Conservation (phyloP, 345 rosid genomes). For the Psidium friedrichsthalianum region DNA sequence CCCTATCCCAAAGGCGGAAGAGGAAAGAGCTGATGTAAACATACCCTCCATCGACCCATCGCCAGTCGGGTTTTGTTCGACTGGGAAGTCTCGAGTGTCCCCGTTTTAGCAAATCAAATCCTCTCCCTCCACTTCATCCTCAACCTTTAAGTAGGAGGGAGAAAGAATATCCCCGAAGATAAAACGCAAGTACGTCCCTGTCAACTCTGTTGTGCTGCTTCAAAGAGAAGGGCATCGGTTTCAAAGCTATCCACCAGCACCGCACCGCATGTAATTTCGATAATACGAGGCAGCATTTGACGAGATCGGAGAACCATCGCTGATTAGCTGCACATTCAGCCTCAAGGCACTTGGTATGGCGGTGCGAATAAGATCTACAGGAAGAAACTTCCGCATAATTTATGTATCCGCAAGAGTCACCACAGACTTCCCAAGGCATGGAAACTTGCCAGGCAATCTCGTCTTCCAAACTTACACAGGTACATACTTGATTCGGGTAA, state of each 20-base stretch:
- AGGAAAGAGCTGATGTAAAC: neutral
- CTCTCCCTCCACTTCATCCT: neutral
- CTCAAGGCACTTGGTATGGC: neutral
- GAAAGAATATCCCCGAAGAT: too few relatives aligned
- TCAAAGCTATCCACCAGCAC: neutral
- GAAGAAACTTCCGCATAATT: neutral
- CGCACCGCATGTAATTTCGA: rapidly evolving
- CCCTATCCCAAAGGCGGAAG: neutral
- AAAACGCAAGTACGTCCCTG: too few relatives aligned
- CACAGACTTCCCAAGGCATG: neutral
- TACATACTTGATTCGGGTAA: neutral
- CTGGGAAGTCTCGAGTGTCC: neutral
- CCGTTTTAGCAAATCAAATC: neutral
- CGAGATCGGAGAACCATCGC: neutral
- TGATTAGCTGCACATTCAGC: neutral
- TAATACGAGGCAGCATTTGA: neutral
- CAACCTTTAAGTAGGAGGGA: too few relatives aligned
- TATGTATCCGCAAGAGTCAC: too few relatives aligned
- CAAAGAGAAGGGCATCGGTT: too few relatives aligned
- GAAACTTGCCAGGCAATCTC: neutral
- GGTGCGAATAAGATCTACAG: neutral
- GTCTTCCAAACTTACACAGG: neutral
- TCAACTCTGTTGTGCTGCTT: too few relatives aligned
- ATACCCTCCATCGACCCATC: neutral
- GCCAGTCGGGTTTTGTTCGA: neutral